Evolutionary conservation across 1,284 basidiomycete species (phyloP), one percentile per base, ranked within the genome.

Genomic region (Apiotrichum laibachii): DNA sequence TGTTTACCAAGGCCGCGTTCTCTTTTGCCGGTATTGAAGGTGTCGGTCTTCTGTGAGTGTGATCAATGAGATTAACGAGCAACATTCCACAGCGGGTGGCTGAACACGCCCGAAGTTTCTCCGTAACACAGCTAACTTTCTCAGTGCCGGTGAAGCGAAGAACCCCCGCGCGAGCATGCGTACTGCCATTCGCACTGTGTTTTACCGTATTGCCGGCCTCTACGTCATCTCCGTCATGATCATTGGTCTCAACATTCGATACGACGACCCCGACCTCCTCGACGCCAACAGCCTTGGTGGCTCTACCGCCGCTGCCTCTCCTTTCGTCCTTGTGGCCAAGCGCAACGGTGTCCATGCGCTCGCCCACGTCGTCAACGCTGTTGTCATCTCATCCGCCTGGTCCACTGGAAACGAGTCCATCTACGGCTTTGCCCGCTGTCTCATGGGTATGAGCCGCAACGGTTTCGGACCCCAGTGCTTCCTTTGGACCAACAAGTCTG

Each of bases 331-430:
- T 64, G 89, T 72, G 57, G 72, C 72, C 62, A 70, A 83, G 65
- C 82, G 81, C 45, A 86, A 88, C 2, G 86, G 88, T 34, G 92
- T 92, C 76, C 85, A 84, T 64, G 82, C 80, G 5, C 78, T 92
- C 1, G 89, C 90, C 2, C 84, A 83, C 47, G 84, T 81, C 57
- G 77, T 82, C 72, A 81, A 82, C 68, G 91, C 91, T 10, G 86
- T 85, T 69, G 82, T 95, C 26, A 47, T 71, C 39, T 50, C 81
- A 15, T 82, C 81, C 0, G 82, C 82, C 16, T 82, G 78, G 76
- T 83, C 81, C 10, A 80, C 82, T n/a, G 81, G 79, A 5, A 78
- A 79, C 48, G 79, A 80, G 44, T 80, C 81, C 64, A 71, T 82
- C 48, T 82, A 81, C 71, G 78, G 79, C 61, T 72, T 77, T 55